phyloP scores from a whole-genome alignment of 225 moss, liverwort and hornwort species.

The Polytrichum commune region DNA sequence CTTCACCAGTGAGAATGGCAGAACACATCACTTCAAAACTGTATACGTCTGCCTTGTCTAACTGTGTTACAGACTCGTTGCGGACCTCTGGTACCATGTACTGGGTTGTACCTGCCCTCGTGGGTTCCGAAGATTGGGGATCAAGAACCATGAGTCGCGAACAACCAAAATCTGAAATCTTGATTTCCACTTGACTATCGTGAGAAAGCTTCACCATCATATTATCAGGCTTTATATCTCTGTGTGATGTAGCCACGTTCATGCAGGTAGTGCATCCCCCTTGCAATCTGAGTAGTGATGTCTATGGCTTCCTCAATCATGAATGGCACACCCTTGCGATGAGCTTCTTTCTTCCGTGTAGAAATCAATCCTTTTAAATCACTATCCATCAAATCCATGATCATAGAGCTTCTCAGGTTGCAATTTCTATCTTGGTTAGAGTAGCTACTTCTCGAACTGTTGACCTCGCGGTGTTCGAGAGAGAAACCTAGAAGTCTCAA shows the following conservation, averaged over 20 bases:
- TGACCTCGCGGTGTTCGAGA: too few species aligned
- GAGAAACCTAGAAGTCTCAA: neutral
- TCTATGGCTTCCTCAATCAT: neutral
- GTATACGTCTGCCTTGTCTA: constrained; percentile 8
- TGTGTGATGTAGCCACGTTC: neutral
- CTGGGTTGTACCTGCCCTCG: neutral
- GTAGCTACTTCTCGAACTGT: too few species aligned
- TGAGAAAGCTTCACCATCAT: neutral
- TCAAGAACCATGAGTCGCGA: neutral
- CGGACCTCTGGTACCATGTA: constrained; percentile 4
- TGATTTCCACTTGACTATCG: neutral
- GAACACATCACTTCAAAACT: neutral
- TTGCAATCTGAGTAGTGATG: neutral
- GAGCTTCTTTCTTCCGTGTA: neutral
- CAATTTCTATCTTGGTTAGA: neutral
- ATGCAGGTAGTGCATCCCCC: constrained; percentile 7
- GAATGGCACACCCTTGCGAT: neutral
- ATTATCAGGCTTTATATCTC: constrained; percentile 5
- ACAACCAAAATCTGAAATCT: constrained; percentile 10
- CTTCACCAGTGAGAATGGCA: neutral
- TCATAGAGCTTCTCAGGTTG: constrained; percentile 4
- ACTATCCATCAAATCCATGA: constrained; percentile 22
- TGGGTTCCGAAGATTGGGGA: neutral
- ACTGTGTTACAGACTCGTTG: neutral
- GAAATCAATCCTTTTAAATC: neutral